Evolutionary conservation across 495 filamentous ascomycete species (phyloP), one percentile per base, ranked within the genome.

Genomic region (Penicillium antarcticum): DNA sequence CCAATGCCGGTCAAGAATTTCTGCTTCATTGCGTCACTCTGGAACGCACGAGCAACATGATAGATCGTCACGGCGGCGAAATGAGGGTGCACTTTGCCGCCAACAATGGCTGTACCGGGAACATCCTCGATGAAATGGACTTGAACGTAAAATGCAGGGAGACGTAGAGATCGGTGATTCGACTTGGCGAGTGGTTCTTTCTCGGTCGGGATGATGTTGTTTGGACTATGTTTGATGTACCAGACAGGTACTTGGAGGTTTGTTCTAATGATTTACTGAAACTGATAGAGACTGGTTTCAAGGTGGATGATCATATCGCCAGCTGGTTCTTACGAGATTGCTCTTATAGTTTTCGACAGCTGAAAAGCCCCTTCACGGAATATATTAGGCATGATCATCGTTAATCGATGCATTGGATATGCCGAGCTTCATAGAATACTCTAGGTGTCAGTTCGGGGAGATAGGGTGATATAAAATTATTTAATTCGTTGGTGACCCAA

Each of bases 81-180:
- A 8, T 49, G 52, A 5, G 39, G 8, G n/a, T 50, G 24, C 14
- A 5, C 26, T 39, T 42, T 8, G 21, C 40, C 40, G 14, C 40
- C 24, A 17, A 42, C 24, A n/a, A 29, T 29, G 9, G n/a, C 12
- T 16, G 23, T 42, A 12, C n/a, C n/a, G 5, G 37, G 34, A 5
- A 19, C 29, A 17, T 50, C 52, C 37, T 46, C 48, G 16, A 44
- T 33, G 36, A 46, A 59, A 13, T 42, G 24, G 24, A n/a, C 24
- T 17, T 51, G 55, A 36, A 62, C 55, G n/a, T 62, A 62, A 42
- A 64, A 64, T 5, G 48, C 56, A 31, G 69, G 4, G 17, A 40
- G n/a, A 38, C 37, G 29, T 61, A 58, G 19, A 56, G 6, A 2
- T 45, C 35, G 5, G 58, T 62, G 39, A 59, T 51, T 19, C n/a